Base-by-base conservation (phyloP, 2,329 filamentous ascomycete species). In the Neofusicoccum sp. region DNA sequence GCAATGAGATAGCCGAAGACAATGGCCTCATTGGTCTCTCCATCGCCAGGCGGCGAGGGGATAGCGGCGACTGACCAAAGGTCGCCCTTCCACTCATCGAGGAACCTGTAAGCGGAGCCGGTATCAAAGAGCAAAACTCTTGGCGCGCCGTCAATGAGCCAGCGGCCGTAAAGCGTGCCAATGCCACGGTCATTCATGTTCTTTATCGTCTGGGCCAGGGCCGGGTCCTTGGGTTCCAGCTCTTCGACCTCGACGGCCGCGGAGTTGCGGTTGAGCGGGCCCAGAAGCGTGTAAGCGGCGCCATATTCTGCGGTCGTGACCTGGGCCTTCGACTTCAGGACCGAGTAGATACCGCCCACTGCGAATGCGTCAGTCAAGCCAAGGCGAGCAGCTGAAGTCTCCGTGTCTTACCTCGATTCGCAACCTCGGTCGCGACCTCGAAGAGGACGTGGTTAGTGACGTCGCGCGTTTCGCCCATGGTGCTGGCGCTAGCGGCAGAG, bases 271-370 rank as follows among this genome's bases (percentile, higher is more conserved):
- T 98, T 97, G 73, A 96, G 87, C 62, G 95, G 95, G 1, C 95
- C 95, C 74, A 99, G 93, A 66, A 98, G 85, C 30, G 91, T 96
- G 78, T 99, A 99, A 67, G 91, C 87, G 63, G 96, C 92, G 77
- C 95, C 95, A 95, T 98, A 99, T 78, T 99, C 95, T 63, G 92
- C 92, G 0, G 93, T 97, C 44, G 95, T 98, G 64, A 98, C 95
- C 54, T 95, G 93, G 38, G 95, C 93, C 78, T 99, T 99, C 64
- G 95, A 99, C 79, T 99, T 99, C 78, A 99, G 88, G 66, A 99
- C 95, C 14, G 93, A 98, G 82, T 99, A 99, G 79, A 99, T 99
- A 70, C 95, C 95, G 72, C 95, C 95, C 64, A 99, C 95, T 96
- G 67, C 40, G 61, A 45, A 12, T 16, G 26, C 11, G 34, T 40